Percentiles rank a stretch among this genome's conserved stretches.
Evolutionary conservation across 108 stramenopile genomes (phyloP).

Genomic region (Discostella pseudostelligera): DNA sequence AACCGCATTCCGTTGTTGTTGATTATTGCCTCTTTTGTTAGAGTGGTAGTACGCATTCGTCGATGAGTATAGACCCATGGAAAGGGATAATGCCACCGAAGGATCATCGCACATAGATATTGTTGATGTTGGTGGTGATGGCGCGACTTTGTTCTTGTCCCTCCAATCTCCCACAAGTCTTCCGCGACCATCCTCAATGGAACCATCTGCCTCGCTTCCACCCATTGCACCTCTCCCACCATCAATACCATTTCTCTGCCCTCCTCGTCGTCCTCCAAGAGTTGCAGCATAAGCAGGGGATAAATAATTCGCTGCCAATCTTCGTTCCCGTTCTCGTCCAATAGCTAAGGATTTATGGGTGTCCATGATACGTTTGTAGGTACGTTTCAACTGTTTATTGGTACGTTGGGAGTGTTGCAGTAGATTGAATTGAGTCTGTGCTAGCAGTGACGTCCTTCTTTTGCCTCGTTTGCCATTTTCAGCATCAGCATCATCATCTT

Average conservation of each 20-base stretch:
- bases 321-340: constrained; percentile 38
- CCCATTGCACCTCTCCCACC: neutral
- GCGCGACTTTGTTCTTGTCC: constrained; percentile 11
- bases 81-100: constrained; percentile 14
- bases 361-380: constrained; percentile 24
- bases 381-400: constrained; percentile 37
- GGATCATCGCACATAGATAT: constrained; percentile 25
- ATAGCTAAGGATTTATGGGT: constrained; percentile 20
- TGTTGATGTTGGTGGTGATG: neutral
- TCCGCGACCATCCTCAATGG: constrained; percentile 23
- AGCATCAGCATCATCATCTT: neutral
- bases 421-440: constrained; percentile 39
- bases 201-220: constrained; percentile 8
- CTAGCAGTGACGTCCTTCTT: constrained; percentile 9
- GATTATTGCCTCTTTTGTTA: too few species aligned
- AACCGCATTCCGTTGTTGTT: too few species aligned
- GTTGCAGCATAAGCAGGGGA: neutral
- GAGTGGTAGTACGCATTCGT: too few species aligned
- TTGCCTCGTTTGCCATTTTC: neutral
- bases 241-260: neutral
- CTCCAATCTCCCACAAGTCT: constrained; percentile 28
- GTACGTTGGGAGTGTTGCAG: constrained; percentile 26
- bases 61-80: constrained; percentile 8
- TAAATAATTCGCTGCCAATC: constrained; percentile 27
- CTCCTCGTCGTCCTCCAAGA: too few species aligned